Conservation (phyloP, 2,329 filamentous ascomycete genomes). For the Myriosclerotinia duriaeana region DNA sequence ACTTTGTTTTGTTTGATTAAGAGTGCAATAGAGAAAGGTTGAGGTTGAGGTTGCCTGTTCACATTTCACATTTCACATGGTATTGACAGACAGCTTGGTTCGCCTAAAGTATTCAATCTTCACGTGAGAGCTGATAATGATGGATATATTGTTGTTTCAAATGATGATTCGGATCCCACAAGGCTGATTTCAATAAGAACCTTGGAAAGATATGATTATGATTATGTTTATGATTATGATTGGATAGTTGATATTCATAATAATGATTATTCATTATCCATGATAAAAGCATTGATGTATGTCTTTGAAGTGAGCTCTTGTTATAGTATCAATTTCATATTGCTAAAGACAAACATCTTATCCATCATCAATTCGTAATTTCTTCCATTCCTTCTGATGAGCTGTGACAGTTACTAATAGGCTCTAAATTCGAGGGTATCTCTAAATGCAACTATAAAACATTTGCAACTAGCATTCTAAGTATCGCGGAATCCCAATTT, state of each 20-base stretch:
- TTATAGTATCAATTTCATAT: not conserved
- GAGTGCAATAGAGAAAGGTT: not conserved
- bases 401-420: no score
- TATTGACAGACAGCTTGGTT: slow-evolving; percentile 14
- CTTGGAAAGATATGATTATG: not conserved
- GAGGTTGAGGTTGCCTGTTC: not conserved
- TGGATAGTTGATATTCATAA: no score
- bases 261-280: no score
- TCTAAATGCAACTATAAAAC: slow-evolving; percentile 4
- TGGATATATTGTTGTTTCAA: no score
- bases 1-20: slow-evolving; percentile 22
- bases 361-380: not conserved
- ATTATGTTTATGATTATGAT: not conserved
- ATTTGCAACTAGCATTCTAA: not conserved
- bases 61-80: not conserved
- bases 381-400: no score
- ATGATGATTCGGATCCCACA: not conserved
- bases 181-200: not conserved
- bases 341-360: not conserved
- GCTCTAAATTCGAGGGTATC: slow-evolving; percentile 9
- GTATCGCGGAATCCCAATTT: no score
- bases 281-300: not conserved
- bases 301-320: no score
- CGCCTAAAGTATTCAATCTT: slow-evolving; percentile 14
- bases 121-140: slow-evolving; percentile 19